Evolutionary conservation across 176 grass and related monocot species (phyloP), one percentile per base, ranked within the genome.

Genomic region (Phoenix roebelenii): DNA sequence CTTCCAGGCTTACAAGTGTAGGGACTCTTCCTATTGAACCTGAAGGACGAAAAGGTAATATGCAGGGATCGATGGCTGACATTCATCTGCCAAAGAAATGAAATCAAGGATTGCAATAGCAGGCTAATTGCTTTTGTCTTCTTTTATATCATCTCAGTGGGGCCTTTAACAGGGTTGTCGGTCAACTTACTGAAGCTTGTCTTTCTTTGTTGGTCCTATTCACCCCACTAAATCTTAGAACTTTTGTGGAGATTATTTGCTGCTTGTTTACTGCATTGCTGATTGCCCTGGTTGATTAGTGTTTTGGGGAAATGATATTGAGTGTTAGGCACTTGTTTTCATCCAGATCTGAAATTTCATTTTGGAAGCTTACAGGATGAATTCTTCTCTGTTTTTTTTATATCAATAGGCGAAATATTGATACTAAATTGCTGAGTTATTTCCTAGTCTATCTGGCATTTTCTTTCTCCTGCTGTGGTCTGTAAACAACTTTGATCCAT

Each of bases 1-100:
- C 61, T 0, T 89, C 80, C 28, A 74, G 72, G 56, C 51, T 79
- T 54, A 44, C 74, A 65, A 44, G 56, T 73, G 73, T 60, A 25
- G 74, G 25, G 53, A 68, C 16, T 23, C 19, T 18, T 23, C 75
- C 49, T 18, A 18, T 29, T 56, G 72, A 82, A 58, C 17, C 26
- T 5, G 63, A 69, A 58, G 51, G 67, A 48, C 32, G 28, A 25
- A 32, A 58, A 10, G 28, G 51, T 29, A 49, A 1, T 60, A 48
- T 76, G 55, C 51, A 82, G 73, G 12, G 25, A 26, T 26, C 51
- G 9, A 15, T 66, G 51, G 35, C 25, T 62, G 61, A 73, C 9
- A n/a, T 1, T 29, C 24, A 20, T 62, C 66, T 16, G 53, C 58
- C 16, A 15, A 55, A 60, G 55, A 59, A 51, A 60, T 18, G 68